Evolutionary conservation across 2,329 filamentous ascomycete genomes (phyloP).

Genomic region (Pseudocercospora cruenta): DNA sequence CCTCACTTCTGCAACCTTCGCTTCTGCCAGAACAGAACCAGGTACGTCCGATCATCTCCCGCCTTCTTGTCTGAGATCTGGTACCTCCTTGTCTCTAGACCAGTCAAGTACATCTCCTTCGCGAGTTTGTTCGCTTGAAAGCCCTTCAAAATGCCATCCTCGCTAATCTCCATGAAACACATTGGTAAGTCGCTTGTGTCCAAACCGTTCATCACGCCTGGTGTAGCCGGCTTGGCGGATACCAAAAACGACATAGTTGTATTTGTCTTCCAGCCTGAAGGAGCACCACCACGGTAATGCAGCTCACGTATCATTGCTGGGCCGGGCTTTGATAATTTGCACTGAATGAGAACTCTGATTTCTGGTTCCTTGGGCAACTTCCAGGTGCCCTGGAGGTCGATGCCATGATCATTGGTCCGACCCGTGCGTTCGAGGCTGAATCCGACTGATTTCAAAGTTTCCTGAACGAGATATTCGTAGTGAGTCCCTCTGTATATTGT

Average conservation of each 20-base stretch:
- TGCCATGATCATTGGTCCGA: conserved; percentile 68
- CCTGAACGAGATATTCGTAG: conserved; percentile 73
- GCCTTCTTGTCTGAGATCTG: not conserved
- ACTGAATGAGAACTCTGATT: conserved; percentile 62
- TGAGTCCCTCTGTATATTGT: conserved; percentile 72
- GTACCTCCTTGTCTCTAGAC: conserved; percentile 35
- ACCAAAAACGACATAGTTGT: conserved; percentile 73
- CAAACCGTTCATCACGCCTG: conserved; percentile 75
- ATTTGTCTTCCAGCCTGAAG: conserved; percentile 69
- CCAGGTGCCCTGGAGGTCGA: conserved; percentile 76
- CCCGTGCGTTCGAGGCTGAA: conserved; percentile 70
- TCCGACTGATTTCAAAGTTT: conserved; percentile 61
- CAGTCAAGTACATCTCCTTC: conserved; percentile 64
- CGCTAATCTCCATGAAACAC: conserved; percentile 67
- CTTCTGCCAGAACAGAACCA: not conserved
- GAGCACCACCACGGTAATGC: conserved; percentile 69
- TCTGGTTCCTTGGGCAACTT: conserved; percentile 16
- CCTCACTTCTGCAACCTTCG: not conserved
- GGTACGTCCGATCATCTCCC: not conserved
- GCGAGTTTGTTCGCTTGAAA: conserved; percentile 73
- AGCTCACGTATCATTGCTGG: conserved; percentile 72
- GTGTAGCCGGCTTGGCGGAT: conserved; percentile 70
- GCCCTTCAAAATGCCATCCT: conserved; percentile 64
- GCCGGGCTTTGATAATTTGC: conserved; percentile 62
- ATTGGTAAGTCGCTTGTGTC: conserved; percentile 70